Base-by-base conservation (phyloP, 2,329 filamentous ascomycete genomes). In the Hypoxylon sp. region DNA sequence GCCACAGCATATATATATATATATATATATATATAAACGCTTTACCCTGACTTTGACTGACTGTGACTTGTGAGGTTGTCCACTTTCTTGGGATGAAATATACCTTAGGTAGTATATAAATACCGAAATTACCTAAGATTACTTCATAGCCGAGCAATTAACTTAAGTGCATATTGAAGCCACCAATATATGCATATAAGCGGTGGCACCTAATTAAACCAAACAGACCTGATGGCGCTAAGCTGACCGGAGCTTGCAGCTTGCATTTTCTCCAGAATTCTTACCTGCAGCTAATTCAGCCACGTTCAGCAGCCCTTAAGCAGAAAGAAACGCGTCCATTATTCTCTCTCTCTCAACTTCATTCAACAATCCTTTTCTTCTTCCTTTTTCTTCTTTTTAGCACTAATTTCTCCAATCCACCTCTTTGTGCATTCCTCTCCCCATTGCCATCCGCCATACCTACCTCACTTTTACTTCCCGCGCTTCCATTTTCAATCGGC, bases 271-370 rank as follows among this genome's bases (percentile, higher is more conserved):
- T 47, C 58, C 41, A 55, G 49, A 54, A 55, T 58, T 56, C 40
- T 53, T n/a, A n/a, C 51, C 48, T 15, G 9, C 5, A 3, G 4
- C 11, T 18, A 51, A 58, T 48, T 54, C 52, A 54, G 58, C n/a
- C 58, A 59, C 55, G 51, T 62, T 62, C 49, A 49, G 48, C 27
- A 56, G 54, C 46, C 48, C 23, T 52, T 47, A 26, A 58, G 55
- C 59, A 58, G 56, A 61, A 62, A 61, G 60, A 57, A 60, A 41
- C 46, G 31, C 48, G 43, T 54, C 33, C 27, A 58, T 40, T 45
- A 33, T 33, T n/a, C n/a, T n/a, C n/a, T n/a, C 27, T 48, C 24
- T 24, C 43, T 52, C 31, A 40, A 46, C 43, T 27, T 9, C 9
- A 15, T 11, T 15, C 26, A 21, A 38, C 8, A 37, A 15, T 45